These are phyloP conservation scores for Exophiala oligosperma DNA, from an alignment of 2,329 filamentous ascomycete genomes.

Conservation along the genomic window DNA sequence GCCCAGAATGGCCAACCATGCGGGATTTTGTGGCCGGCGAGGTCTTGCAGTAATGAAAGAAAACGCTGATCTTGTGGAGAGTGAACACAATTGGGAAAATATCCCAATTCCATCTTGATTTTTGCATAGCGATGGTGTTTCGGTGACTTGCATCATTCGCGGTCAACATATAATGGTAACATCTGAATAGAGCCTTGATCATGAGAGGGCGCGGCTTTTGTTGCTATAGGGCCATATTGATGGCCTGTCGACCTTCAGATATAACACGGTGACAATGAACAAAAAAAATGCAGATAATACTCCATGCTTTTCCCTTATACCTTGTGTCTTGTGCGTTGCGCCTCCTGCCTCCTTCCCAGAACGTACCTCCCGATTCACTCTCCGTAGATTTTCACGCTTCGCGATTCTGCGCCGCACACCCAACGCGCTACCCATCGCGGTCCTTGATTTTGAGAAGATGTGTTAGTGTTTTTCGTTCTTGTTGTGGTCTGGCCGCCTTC, in stretches of 20 bases:
- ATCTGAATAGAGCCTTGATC: background rate
- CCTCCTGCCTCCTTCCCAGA: too few relatives aligned
- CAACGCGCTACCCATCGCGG: too few relatives aligned
- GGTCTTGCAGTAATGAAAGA: constrained; percentile 47
- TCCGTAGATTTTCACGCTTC: too few relatives aligned
- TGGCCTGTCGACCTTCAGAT: background rate
- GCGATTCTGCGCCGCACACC: too few relatives aligned
- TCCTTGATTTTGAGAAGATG: background rate
- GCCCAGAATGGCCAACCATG: constrained; percentile 41
- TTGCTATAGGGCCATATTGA: background rate
- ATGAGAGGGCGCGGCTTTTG: background rate
- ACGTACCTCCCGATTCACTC: too few relatives aligned
- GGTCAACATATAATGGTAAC: background rate
- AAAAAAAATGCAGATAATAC: background rate
- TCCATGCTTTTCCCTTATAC: too few relatives aligned
- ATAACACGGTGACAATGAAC: background rate
- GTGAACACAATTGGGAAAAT: constrained; percentile 47
- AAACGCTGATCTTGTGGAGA: constrained; percentile 41
- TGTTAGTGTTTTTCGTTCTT: background rate
- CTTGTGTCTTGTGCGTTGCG: too few relatives aligned
- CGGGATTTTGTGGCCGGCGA: constrained; percentile 47
- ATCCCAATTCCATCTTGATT: constrained; percentile 38
- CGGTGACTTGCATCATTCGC: background rate
- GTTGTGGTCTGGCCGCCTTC: background rate
- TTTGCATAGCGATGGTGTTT: constrained; percentile 24